Conservation (phyloP, 345 rosid genomes). For the Corchorus capsularis region DNA sequence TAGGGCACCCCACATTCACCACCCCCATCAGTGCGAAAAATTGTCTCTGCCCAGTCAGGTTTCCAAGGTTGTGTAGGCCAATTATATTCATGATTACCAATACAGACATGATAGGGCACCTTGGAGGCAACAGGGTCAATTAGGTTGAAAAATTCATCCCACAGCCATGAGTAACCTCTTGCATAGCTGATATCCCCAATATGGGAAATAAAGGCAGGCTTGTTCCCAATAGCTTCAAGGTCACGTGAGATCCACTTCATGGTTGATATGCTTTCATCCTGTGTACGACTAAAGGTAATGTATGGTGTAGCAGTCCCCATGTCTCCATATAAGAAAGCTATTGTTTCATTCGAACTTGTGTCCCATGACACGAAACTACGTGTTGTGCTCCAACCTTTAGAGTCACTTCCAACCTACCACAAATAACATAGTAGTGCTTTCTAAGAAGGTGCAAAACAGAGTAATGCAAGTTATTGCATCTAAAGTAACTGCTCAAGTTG, state of each 20-base stretch:
- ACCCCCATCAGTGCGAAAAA: conserved; percentile 81
- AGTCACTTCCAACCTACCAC: conserved; percentile 76
- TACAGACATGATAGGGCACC: conserved; percentile 87
- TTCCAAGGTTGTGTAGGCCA: conserved; percentile 96
- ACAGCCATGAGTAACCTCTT: conserved; percentile 80
- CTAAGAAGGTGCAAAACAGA: conserved; percentile 1
- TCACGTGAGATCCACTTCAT: conserved; percentile 88
- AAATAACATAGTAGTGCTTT: not conserved
- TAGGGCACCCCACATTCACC: conserved; percentile 96
- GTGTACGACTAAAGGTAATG: conserved; percentile 62
- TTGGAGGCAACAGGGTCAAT: conserved; percentile 80
- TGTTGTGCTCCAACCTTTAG: conserved; percentile 74
- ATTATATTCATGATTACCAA: conserved; percentile 92
- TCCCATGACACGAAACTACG: conserved; percentile 69
- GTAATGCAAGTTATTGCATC: not conserved
- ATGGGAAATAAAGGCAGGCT: conserved; percentile 71
- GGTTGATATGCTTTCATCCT: conserved; percentile 82
- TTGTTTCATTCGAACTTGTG: conserved; percentile 47
- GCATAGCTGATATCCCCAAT: conserved; percentile 97
- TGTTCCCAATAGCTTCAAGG: conserved; percentile 64
- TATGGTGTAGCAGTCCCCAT: conserved; percentile 89
- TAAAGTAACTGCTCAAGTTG: not conserved
- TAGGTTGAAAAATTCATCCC: conserved; percentile 86
- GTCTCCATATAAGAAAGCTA: conserved; percentile 87
- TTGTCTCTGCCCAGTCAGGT: conserved; percentile 65